Conservation (phyloP, 1,284 basidiomycete species). For the Heimioporus retisporus region DNA sequence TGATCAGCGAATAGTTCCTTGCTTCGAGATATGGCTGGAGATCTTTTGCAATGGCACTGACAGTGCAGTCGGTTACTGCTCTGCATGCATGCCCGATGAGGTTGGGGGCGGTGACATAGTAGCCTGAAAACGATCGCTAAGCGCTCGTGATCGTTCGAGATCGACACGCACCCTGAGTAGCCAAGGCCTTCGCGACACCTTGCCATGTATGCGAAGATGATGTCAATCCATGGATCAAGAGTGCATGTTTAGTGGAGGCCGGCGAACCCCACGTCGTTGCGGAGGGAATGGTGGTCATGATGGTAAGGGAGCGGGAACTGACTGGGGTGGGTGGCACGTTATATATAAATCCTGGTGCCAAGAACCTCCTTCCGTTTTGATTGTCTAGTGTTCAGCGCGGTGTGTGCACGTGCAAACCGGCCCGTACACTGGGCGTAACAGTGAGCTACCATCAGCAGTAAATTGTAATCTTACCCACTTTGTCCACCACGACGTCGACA, state of each 20-base stretch:
- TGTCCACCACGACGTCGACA: too few species aligned
- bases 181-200: slow-evolving; percentile 29
- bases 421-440: too few species aligned
- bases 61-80: slow-evolving; percentile 21
- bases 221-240: slow-evolving; percentile 34
- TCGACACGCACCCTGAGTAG: slow-evolving; percentile 23
- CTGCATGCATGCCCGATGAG: slow-evolving; percentile 35
- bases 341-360: too few species aligned
- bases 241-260: slow-evolving; percentile 23
- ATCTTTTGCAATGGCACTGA: slow-evolving; percentile 28
- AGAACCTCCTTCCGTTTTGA: too few species aligned
- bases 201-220: slow-evolving; percentile 35
- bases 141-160: too few species aligned
- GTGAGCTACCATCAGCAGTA: too few species aligned
- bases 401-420: too few species aligned
- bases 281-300: slow-evolving; percentile 23
- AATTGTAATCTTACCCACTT: too few species aligned
- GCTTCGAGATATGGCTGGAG: slow-evolving; percentile 33
- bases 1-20: slow-evolving; percentile 27
- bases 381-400: too few species aligned
- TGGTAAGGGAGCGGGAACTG: neutral
- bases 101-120: slow-evolving; percentile 36
- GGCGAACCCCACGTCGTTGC: slow-evolving; percentile 30
- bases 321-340: too few species aligned
- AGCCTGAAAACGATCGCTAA: slow-evolving; percentile 23